Conservation (phyloP, 2,329 filamentous ascomycete genomes). For the Xylariaceae sp. region DNA sequence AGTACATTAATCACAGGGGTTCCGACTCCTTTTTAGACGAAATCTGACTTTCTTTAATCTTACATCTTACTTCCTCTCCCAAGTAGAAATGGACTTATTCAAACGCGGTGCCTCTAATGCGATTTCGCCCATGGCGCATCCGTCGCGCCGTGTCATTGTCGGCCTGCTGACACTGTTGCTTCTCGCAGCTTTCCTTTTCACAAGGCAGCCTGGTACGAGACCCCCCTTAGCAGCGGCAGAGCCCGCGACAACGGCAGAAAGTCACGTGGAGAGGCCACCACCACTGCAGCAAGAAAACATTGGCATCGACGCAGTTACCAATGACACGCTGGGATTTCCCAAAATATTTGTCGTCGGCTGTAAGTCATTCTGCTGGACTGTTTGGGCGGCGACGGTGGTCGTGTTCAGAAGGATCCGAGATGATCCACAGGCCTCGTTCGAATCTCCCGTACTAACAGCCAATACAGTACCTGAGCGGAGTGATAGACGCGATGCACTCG, state of each 20-base stretch:
- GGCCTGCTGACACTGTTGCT: conserved; percentile 1
- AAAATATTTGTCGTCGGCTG: conserved; percentile 37
- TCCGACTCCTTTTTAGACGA: no score
- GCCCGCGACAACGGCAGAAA: no score
- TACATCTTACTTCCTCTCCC: not conserved
- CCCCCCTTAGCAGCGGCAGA: no score
- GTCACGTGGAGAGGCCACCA: no score
- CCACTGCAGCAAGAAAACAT: no score
- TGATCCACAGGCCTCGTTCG: no score
- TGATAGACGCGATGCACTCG: conserved; percentile 45
- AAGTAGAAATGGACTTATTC: not conserved
- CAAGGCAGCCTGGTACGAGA: not conserved
- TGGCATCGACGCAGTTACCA: conserved; percentile 12
- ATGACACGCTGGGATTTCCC: conserved; percentile 28
- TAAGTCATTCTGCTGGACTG: no score
- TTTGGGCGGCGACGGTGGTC: no score
- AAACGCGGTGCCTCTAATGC: not conserved
- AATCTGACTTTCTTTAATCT: no score
- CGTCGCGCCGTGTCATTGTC: conserved; percentile 1
- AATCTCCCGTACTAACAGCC: no score
- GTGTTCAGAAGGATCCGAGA: no score
- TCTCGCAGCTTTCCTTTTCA: not conserved
- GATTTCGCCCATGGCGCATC: conserved; percentile 2
- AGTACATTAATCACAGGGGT: no score
- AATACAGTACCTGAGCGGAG: conserved; percentile 42